Percentiles rank a stretch among this genome's conserved stretches.
Evolutionary conservation across 352 stramenopile genomes (phyloP).

Genomic region (Globisporangium carolinianum): DNA sequence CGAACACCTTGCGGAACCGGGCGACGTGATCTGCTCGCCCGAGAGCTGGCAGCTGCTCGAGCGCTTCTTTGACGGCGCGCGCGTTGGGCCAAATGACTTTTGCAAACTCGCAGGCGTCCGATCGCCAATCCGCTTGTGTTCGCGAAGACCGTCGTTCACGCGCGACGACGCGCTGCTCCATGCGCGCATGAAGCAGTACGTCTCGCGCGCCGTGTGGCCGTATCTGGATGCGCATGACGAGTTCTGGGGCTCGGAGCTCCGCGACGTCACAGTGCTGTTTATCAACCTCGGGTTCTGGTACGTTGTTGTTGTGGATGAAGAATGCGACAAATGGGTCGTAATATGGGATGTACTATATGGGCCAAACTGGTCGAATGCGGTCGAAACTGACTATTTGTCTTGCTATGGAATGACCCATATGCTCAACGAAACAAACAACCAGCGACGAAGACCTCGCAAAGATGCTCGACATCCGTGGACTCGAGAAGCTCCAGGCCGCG

Average conservation of each 20-base stretch:
- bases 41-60: conserved; percentile 72
- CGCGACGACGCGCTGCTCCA: conserved; percentile 79
- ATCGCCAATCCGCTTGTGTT: conserved; percentile 55
- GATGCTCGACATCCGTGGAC: conserved; percentile 62
- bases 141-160: conserved; percentile 61
- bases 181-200: conserved; percentile 86
- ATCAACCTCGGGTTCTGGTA: conserved; percentile 91
- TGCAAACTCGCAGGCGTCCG: conserved; percentile 37
- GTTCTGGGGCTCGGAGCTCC: conserved; percentile 90
- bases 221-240: conserved; percentile 89
- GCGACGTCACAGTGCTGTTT: conserved; percentile 90
- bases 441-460: conserved; percentile 71
- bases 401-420: neutral
- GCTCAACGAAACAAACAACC: no score
- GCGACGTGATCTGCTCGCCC: conserved; percentile 87
- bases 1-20: conserved; percentile 83
- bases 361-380: neutral
- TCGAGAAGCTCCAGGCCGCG: conserved; percentile 71
- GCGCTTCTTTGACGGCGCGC: conserved; percentile 52
- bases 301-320: neutral
- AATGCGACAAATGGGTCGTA: no score
- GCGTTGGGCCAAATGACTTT: conserved; percentile 29
- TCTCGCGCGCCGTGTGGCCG: conserved; percentile 88
- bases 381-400: conserved; percentile 1
- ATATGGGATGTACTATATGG: neutral